phyloP scores from a whole-genome alignment of 1,284 basidiomycete species.

The Trichosporon sp. region DNA sequence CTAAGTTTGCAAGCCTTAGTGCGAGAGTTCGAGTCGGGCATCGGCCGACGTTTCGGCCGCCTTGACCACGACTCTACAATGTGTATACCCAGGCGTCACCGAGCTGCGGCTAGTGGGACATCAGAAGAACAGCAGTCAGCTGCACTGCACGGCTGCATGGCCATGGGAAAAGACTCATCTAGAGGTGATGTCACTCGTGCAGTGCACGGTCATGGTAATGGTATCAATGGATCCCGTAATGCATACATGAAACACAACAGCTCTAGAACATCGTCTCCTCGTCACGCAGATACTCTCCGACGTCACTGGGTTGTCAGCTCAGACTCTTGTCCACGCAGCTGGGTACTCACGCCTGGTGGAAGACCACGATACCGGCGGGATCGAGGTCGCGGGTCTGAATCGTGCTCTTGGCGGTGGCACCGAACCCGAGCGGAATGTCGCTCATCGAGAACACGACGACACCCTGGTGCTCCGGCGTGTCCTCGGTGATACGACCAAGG shows the following conservation, averaged over 20 bases:
- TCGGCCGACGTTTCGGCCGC: not conserved
- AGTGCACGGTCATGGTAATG: not conserved
- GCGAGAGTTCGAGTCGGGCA: not conserved
- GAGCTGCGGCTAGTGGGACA: not conserved
- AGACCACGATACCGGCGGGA: slow-evolving; percentile 97
- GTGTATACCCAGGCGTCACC: not conserved
- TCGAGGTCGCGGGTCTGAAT: slow-evolving; percentile 95
- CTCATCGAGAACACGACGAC: slow-evolving; percentile 96
- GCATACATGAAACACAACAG: slow-evolving; percentile 34
- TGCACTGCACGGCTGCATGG: not conserved
- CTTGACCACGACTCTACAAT: not conserved
- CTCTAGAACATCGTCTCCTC: slow-evolving; percentile 65
- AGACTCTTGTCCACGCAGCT: not conserved
- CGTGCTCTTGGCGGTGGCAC: slow-evolving; percentile 94
- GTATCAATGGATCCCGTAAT: slow-evolving; percentile 22
- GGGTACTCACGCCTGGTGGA: slow-evolving; percentile 89
- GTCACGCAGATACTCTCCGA: slow-evolving; percentile 93
- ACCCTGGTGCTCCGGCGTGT: slow-evolving; percentile 98
- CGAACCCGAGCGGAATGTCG: slow-evolving; percentile 92
- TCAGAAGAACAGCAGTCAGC: not conserved
- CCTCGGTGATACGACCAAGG: slow-evolving; percentile 97
- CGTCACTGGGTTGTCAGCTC: slow-evolving; percentile 66
- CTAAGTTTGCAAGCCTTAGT: no score
- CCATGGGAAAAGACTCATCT: no score
- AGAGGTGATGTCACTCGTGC: not conserved